Base-by-base conservation (phyloP, 495 filamentous ascomycete genomes). In the Podospora comata region DNA sequence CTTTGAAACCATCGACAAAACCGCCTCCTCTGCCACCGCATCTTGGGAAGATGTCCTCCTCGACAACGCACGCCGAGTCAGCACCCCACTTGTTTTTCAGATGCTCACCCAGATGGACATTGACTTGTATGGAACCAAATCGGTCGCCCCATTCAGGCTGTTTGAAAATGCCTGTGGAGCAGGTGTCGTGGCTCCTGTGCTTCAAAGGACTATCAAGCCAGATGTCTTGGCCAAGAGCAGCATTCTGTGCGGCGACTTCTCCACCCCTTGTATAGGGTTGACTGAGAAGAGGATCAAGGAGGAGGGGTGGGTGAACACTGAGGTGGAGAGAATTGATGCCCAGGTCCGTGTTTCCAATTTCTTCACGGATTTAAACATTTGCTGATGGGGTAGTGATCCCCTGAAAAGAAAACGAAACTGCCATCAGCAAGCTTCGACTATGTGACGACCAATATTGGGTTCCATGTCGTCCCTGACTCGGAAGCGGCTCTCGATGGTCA, bases 121-220 rank as follows among this genome's bases (percentile, higher is more conserved):
- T n/a, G 39, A 48, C 39, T 16, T 48, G 9, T 16, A 48, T 16
- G 39, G 39, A 1, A 67, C 69, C 53, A 57, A 68, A 15, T 66
- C 70, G 30, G 76, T 72, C 4, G 73, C 65, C 15, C 77, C 80
- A 0, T 76, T 83, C 64, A 56, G 53, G 18, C 68, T 83, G 6
- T 67, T 83, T 3, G 81, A 83, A 62, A 77, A 78, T n/a, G 79
- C 76, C 15, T 83, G 81, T 34, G 81, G 81, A 7, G 68, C 70
- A 0, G 81, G 81, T 4, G 76, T 79, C n/a, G 73, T 81, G n/a
- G 77, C 73, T 7, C 70, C 74, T 5, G 65, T 74, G 28, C 32
- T 82, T 27, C 76, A 81, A 48, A 68, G 68, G 23, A 66, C 64
- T 18, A 61, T 79, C 19, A 61, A 72, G n/a, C 67, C 69, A 1